Percentiles rank a stretch among this genome's conserved stretches.
Conservation (phyloP, 208 protist species). For the Acanthamoeba castellanii region DNA sequence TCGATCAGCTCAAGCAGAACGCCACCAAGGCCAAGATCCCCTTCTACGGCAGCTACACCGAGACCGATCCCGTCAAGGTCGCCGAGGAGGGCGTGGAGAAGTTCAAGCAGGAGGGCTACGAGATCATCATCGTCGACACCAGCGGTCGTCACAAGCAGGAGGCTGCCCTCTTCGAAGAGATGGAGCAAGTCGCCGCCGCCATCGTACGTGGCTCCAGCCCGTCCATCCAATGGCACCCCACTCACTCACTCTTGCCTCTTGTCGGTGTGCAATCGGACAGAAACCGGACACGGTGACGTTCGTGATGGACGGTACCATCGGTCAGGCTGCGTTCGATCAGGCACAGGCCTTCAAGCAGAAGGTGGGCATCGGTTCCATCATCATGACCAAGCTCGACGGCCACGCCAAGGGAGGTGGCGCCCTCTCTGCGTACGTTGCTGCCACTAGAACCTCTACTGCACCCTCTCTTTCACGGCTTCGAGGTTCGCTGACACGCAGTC, state of each 20-base stretch:
- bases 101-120: slow-evolving; percentile 93
- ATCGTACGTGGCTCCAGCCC: slow-evolving; percentile 43
- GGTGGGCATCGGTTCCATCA: slow-evolving; percentile 97
- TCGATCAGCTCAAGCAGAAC: slow-evolving; percentile 99
- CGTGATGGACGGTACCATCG: slow-evolving; percentile 98
- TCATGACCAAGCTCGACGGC: slow-evolving; percentile 99
- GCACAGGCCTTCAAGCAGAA: slow-evolving; percentile 89
- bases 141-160: slow-evolving; percentile 99
- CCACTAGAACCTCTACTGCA: not conserved
- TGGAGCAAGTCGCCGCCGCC: slow-evolving; percentile 93
- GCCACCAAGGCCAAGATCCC: slow-evolving; percentile 98
- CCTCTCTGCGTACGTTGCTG: slow-evolving; percentile 91
- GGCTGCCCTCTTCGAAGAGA: slow-evolving; percentile 98
- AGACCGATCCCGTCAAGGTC: slow-evolving; percentile 97
- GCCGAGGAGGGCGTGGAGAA: slow-evolving; percentile 97
- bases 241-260: not conserved
- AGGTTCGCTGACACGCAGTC: not conserved
- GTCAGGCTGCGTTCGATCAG: slow-evolving; percentile 97
- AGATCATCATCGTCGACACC: slow-evolving; percentile 99
- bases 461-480: not conserved
- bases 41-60: slow-evolving; percentile 96
- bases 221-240: not conserved
- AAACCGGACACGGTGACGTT: slow-evolving; percentile 98
- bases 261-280: slow-evolving; percentile 65
- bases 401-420: slow-evolving; percentile 99